Evolutionary conservation across 1,284 basidiomycete genomes (phyloP).

Genomic region (Singerocomus inundabilis): DNA sequence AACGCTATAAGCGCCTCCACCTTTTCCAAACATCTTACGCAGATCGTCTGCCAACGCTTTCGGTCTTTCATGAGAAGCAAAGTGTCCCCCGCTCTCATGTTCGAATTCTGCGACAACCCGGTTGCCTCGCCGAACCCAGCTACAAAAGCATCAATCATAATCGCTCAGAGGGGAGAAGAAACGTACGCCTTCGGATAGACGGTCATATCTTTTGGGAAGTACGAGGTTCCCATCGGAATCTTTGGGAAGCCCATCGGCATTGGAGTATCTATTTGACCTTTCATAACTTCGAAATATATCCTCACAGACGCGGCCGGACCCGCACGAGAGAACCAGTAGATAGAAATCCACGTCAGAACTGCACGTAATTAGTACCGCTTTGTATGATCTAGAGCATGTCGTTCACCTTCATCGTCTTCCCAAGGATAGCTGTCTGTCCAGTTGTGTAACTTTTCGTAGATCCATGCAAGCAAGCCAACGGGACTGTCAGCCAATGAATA

Average conservation of each 20-base stretch:
- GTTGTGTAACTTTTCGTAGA: constrained; percentile 55
- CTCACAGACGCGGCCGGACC: constrained; percentile 52
- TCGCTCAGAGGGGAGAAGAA: neutral
- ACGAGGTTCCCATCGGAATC: constrained; percentile 47
- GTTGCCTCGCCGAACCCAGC: constrained; percentile 18
- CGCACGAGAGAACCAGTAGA: constrained; percentile 57
- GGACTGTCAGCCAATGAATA: constrained; percentile 57
- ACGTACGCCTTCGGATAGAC: constrained; percentile 40
- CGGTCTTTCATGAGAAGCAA: constrained; percentile 39
- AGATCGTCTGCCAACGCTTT: constrained; percentile 36
- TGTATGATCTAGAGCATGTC: constrained; percentile 3
- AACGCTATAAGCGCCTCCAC: constrained; percentile 37
- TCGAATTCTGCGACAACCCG: constrained; percentile 19
- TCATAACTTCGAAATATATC: constrained; percentile 48
- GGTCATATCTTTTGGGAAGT: constrained; percentile 47
- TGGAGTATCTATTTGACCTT: neutral
- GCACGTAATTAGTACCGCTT: neutral
- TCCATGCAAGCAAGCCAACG: constrained; percentile 54
- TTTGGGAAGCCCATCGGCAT: constrained; percentile 13
- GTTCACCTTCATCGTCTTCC: constrained; percentile 48
- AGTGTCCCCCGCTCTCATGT: constrained; percentile 30
- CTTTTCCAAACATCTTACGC: constrained; percentile 41
- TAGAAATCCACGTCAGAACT: constrained; percentile 59
- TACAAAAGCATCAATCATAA: constrained; percentile 1
- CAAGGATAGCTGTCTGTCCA: constrained; percentile 53